phyloP scores from a whole-genome alignment of 495 filamentous ascomycete genomes.

The Aspergillus sclerotioniger region DNA sequence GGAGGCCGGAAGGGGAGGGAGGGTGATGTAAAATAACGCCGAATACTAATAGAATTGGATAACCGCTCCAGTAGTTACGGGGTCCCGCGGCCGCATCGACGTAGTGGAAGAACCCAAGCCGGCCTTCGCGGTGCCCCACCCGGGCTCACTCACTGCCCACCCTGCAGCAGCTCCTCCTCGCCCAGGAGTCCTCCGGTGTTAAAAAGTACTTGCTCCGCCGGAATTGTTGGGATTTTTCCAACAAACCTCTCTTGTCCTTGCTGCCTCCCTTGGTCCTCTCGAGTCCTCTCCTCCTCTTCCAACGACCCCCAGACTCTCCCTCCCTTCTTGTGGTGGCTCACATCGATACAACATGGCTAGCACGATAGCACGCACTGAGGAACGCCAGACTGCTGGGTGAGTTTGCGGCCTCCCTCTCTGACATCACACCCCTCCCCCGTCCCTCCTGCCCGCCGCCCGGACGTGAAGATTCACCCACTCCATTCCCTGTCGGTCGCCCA shows the following conservation, averaged over 20 bases:
- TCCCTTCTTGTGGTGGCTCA: slow-evolving; percentile 20
- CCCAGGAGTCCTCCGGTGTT: slow-evolving; percentile 25
- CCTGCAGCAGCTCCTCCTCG: slow-evolving; percentile 12
- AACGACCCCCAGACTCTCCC: not conserved
- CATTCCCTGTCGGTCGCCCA: not conserved
- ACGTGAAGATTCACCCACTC: not conserved
- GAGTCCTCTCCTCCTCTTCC: slow-evolving; percentile 10
- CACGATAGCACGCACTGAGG: slow-evolving; percentile 61
- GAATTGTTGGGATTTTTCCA: slow-evolving; percentile 28
- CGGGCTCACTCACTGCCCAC: slow-evolving; percentile 10
- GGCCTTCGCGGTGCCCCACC: slow-evolving; percentile 14
- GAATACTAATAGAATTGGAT: slow-evolving; percentile 7
- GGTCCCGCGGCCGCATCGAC: slow-evolving; percentile 17
- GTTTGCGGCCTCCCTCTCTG: slow-evolving; percentile 43
- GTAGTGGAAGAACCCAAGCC: slow-evolving; percentile 13
- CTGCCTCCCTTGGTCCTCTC: slow-evolving; percentile 14
- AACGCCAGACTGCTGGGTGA: slow-evolving; percentile 63
- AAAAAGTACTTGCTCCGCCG: slow-evolving; percentile 45
- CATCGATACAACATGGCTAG: slow-evolving; percentile 53
- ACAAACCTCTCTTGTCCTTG: slow-evolving; percentile 20
- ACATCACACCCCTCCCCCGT: slow-evolving; percentile 46
- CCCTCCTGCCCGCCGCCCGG: slow-evolving; percentile 16
- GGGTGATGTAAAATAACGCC: not conserved
- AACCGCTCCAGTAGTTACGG: slow-evolving; percentile 1
- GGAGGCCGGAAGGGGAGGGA: too few relatives aligned